Base-by-base conservation (phyloP, 129 eudicot species). In the Flaveria bidentis region DNA sequence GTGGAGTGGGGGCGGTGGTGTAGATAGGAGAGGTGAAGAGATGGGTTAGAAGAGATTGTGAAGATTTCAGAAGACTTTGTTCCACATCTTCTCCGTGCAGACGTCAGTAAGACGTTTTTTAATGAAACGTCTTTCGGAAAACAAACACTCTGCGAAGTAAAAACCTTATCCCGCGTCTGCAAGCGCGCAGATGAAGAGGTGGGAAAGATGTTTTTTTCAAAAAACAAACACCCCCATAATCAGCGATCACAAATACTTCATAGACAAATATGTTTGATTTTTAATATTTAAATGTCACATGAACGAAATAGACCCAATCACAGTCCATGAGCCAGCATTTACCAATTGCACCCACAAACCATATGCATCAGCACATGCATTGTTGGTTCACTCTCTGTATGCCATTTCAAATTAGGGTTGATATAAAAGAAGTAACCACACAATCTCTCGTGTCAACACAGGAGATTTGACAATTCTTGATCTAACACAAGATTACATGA, bases 401-500 rank as follows among this genome's bases (percentile, higher is more conserved):
- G 26, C n/a, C 72, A 18, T n/a, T 42, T 67, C 28, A 68, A 12
- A 68, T 20, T 17, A 68, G 5, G 17, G n/a, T 22, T 42, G 20
- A 68, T 68, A 13, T 20, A 68, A 68, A 44, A 11, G 4, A 22
- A 18, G 66, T 6, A 44, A n/a, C 20, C 17, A 5, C 28, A 51
- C 5, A 22, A 66, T 25, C 53, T 20, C 15, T 16, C n/a, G 23
- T 6, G 56, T 30, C 5, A 16, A 50, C 1, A n/a, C 22, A 53
- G 22, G 17, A n/a, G 60, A 53, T 53, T 14, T 15, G 45, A 60
- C 28, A 52, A 77, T 67, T 36, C 7, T 8, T 14, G 3, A 67
- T 77, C 75, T 53, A 77, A 68, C 25, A 69, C 47, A 55, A 67
- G 72, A 63, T 58, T 58, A 72, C 76, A 73, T 14, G 44, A 74